A percentile compares a stretch with the other conserved stretches of the same genome.
Conservation (phyloP, 2,329 filamentous ascomycete genomes). For the Thelonectria olida region DNA sequence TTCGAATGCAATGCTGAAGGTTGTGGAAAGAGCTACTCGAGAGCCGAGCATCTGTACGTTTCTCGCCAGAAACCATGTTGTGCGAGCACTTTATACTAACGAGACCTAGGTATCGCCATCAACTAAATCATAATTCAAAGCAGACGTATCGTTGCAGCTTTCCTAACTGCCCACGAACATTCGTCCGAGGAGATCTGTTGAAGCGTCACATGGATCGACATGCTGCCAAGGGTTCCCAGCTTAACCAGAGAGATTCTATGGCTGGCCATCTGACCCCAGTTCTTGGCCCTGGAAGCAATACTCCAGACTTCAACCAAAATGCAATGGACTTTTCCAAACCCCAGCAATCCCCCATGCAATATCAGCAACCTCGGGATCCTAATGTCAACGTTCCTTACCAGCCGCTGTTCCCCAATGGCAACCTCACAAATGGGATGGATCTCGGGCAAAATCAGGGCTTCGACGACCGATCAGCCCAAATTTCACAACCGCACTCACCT, state of each 20-base stretch:
- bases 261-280: constrained; percentile 48
- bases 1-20: constrained; percentile 86
- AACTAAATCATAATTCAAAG: constrained; percentile 95
- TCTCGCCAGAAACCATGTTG: constrained; percentile 25
- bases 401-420: constrained; percentile 43
- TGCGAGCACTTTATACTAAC: constrained; percentile 18
- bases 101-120: constrained; percentile 76
- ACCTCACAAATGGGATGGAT: constrained; percentile 51
- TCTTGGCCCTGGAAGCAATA: constrained; percentile 53
- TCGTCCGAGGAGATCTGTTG: constrained; percentile 92
- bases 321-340: constrained; percentile 51
- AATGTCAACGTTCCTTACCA: constrained; percentile 55
- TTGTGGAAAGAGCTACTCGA: constrained; percentile 95
- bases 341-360: constrained; percentile 53
- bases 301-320: constrained; percentile 57
- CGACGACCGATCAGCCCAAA: constrained; percentile 37
- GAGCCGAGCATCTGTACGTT: constrained; percentile 89
- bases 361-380: constrained; percentile 56
- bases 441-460: constrained; percentile 52
- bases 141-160: constrained; percentile 95
- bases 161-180: constrained; percentile 87
- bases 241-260: constrained; percentile 75
- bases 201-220: constrained; percentile 85
- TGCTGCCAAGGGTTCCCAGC: constrained; percentile 79
- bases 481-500: constrained; percentile 46